Base-by-base conservation (phyloP, 164 flowering plant genomes). In the Aristolochia californica region DNA sequence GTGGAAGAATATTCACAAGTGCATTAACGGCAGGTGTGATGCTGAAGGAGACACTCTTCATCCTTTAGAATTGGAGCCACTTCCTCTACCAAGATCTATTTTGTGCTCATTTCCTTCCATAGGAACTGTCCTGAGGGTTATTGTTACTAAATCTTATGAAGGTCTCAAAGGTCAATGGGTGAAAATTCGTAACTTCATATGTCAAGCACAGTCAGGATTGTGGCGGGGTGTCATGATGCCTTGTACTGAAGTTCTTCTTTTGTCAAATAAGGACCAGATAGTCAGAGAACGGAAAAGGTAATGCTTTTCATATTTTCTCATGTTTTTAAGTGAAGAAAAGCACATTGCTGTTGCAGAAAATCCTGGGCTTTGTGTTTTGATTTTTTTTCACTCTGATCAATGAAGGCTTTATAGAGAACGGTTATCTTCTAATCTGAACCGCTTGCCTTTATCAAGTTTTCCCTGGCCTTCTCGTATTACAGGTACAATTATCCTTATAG, bases 91-190 rank as follows among this genome's bases (percentile, higher is more conserved):
- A 48, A 80, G 84, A 68, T 84, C 83, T 58, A 27, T 75, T 40
- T 62, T 84, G 45, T 62, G 84, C 58, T 71, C 62, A 5, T 80
- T 91, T 66, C 98, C 93, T 49, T 22, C 69, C 45, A 77, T 81
- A 70, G 98, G 96, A 64, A 83, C 85, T 59, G 70, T 84, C 47
- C 70, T 91, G 62, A 78, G 88, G 69, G 72, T 91, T 48, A 24
- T 56, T 12, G 58, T 70, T 67, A 75, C 71, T 45, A 62, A 68
- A 62, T 62, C 72, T 43, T 68, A 58, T 48, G 66, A 64, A 57
- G 74, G 78, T 55, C 62, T 75, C 50, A 65, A 69, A 60, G 83
- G 85, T 47, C 75, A 68, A 62, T 91, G 95, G 98, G 77, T 83
- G 60, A 82, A 79, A 61, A 52, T 88, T 63, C 26, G 73, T 25